Evolutionary conservation across 352 stramenopile genomes (phyloP).

Genomic region (Phytopythium vexans): DNA sequence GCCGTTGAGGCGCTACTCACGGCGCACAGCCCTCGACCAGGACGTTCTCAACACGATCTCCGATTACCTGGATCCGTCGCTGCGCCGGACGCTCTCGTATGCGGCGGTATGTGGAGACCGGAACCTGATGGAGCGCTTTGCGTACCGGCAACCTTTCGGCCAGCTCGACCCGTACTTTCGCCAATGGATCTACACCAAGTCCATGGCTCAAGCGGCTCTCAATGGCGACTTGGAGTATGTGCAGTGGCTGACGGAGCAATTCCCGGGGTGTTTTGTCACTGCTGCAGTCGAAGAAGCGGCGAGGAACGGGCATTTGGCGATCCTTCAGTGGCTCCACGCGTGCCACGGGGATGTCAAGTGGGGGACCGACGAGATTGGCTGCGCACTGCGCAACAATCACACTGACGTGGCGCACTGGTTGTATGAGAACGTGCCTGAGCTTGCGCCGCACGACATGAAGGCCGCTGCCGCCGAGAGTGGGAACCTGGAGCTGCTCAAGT

Average conservation of each 20-base stretch:
- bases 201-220: constrained; percentile 21
- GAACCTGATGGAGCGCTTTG: constrained; percentile 17
- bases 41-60: constrained; percentile 20
- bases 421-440: background rate
- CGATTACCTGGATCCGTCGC: constrained; percentile 19
- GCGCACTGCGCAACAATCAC: background rate
- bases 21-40: background rate
- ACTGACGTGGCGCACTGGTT: constrained; percentile 1
- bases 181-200: constrained; percentile 22
- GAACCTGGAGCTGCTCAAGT: constrained; percentile 27
- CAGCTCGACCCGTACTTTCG: constrained; percentile 7
- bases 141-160: constrained; percentile 3
- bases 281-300: constrained; percentile 9
- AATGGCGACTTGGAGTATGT: constrained; percentile 19
- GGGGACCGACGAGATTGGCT: background rate
- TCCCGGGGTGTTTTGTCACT: constrained; percentile 20
- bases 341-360: constrained; percentile 9
- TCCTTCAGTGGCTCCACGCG: constrained; percentile 46
- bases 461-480: constrained; percentile 19
- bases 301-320: constrained; percentile 24
- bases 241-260: constrained; percentile 21
- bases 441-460: constrained; percentile 18
- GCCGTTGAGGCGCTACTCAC: too few species aligned
- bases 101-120: constrained; percentile 9
- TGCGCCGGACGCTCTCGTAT: constrained; percentile 14